Base-by-base conservation (phyloP, 2,329 filamentous ascomycete genomes). In the Pezicula radicicola region DNA sequence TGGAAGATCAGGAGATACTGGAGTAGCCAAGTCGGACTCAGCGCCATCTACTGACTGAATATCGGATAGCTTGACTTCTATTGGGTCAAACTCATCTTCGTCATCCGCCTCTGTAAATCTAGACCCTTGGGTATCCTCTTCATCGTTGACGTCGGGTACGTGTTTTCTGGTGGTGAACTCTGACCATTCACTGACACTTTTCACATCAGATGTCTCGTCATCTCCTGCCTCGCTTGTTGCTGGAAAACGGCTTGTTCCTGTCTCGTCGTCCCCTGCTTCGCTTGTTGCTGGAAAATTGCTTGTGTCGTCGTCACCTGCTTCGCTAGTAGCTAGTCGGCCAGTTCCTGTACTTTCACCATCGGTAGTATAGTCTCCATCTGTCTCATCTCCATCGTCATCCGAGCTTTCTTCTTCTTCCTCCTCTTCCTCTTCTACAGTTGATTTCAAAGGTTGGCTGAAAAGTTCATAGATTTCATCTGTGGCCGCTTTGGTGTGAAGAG, bases 391-490 rank as follows among this genome's bases (percentile, higher is more conserved):
- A 46, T 71, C 77, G 60, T 91, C 87, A 58, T 88, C 78, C 28
- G 82, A 81, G 52, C 77, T 82, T 13, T 81, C 81, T 15, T 82
- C 81, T 25, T 71, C 68, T 27, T 70, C 70, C 15, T 71, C 63
- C 1, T 68, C 63, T 28, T 69, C 64, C 45, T 64, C 60, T 28
- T 51, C 57, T 44, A 48, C 65, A 15, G 58, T 65, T 55, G 59
- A 67, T 51, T 73, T 71, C 18, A 93, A 69, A 2, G 94, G 93
- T 52, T 94, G 89, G 64, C 94, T 97, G 72, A 97, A 99, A 45
- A 99, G 90, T 52, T 91, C 91, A 64, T 97, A 97, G 48, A 99
- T 97, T 61, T 99, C 94, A 61, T 97, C 92, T 56, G 93, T 97
- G 4, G 94, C 94, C 58, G 94, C 93, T 62, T 84, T 89, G 12